A percentile compares a stretch with the other conserved stretches of the same genome.
phyloP scores from a whole-genome alignment of 371 early-diverging fungal species.

The Syncephalastrum racemosum region DNA sequence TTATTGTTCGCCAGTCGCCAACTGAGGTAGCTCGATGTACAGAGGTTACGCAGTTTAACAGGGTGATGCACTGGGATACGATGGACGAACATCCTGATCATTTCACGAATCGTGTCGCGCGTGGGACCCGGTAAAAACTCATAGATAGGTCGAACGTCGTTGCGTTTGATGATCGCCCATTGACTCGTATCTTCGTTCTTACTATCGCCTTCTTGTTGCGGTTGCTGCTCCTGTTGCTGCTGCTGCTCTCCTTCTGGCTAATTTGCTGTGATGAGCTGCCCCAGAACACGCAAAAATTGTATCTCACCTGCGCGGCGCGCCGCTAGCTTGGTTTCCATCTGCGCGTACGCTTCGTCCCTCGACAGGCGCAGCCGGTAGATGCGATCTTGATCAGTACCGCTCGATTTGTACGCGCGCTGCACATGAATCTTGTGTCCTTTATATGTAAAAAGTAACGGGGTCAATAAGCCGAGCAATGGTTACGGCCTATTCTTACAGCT shows the following conservation, averaged over 20 bases:
- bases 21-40: conserved; percentile 34
- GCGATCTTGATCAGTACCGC: conserved; percentile 1
- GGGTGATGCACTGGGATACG: conserved; percentile 30
- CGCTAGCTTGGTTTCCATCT: conserved; percentile 8
- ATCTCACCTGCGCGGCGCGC: neutral
- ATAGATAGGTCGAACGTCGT: conserved; percentile 36
- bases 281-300: neutral
- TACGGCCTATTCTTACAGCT: neutral
- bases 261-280: conserved; percentile 14
- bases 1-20: conserved; percentile 23
- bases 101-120: conserved; percentile 15
- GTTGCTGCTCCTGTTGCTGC: neutral
- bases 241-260: conserved; percentile 12
- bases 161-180: conserved; percentile 31
- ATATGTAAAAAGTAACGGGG: neutral
- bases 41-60: conserved; percentile 31
- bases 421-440: conserved; percentile 22
- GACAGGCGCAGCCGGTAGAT: conserved; percentile 17
- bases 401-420: conserved; percentile 12
- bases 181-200: neutral
- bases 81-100: conserved; percentile 29
- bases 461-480: neutral
- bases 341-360: conserved; percentile 18
- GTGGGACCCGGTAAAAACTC: conserved; percentile 27
- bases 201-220: neutral